Conservation (phyloP, 495 filamentous ascomycete species). For the Cercophora samala region DNA sequence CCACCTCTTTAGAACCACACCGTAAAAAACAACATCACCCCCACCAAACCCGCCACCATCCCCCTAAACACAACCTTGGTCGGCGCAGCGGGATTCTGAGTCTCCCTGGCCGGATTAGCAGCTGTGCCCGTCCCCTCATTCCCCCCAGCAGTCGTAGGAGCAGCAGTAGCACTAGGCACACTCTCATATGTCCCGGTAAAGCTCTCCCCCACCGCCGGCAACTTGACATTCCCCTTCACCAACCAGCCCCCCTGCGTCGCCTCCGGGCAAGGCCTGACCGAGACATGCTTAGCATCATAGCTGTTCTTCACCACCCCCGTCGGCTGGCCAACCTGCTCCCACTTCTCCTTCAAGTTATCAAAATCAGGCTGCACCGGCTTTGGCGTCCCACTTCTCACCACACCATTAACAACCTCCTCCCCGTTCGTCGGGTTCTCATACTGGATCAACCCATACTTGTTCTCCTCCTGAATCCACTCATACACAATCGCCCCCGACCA, state of each 20-base stretch:
- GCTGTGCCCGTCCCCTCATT: constrained; percentile 1
- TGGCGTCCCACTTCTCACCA: constrained; percentile 66
- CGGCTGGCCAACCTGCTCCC: constrained; percentile 64
- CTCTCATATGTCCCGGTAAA: constrained; percentile 34
- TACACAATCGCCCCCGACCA: constrained; percentile 87
- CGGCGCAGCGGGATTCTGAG: constrained; percentile 38
- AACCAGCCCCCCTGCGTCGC: constrained; percentile 68
- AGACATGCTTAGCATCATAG: constrained; percentile 57
- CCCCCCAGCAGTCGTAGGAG: background rate
- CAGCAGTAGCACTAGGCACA: constrained; percentile 26
- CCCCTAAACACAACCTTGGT: constrained; percentile 50
- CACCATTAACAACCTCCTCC: constrained; percentile 61
- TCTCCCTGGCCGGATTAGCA: constrained; percentile 6
- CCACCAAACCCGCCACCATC: constrained; percentile 51
- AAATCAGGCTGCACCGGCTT: constrained; percentile 75
- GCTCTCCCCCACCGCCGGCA: constrained; percentile 66
- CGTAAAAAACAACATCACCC: constrained; percentile 54
- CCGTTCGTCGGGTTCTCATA: constrained; percentile 60
- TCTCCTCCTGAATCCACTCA: constrained; percentile 85
- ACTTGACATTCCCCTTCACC: constrained; percentile 61
- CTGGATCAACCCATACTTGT: constrained; percentile 78
- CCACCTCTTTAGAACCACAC: constrained; percentile 44
- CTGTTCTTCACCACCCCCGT: constrained; percentile 60
- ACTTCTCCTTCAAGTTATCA: constrained; percentile 68
- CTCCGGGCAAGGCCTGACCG: constrained; percentile 67